Conservation (phyloP, 73 alveolate species). For the Paramecium primaurelia region DNA sequence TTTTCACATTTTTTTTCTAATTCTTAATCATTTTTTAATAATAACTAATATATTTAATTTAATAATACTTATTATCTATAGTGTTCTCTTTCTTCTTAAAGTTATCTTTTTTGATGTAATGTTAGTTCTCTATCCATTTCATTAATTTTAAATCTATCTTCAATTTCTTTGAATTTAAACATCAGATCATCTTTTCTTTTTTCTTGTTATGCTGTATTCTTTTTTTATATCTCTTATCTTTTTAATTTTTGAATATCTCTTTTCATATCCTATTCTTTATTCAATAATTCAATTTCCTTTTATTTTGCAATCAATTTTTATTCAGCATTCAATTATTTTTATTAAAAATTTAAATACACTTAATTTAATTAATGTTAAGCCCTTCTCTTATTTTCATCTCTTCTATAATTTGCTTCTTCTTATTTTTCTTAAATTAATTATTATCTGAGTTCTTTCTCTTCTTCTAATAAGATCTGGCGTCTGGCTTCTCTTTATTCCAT, state of each 20-base stretch:
- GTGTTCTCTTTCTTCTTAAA: neutral
- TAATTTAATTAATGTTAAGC: neutral
- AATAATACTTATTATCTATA: neutral
- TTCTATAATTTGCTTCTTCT: conserved; percentile 22
- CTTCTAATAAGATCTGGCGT: neutral
- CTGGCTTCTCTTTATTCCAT: neutral
- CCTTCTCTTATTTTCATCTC: conserved; percentile 17
- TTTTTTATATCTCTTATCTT: neutral
- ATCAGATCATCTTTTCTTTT: neutral
- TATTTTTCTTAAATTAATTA: neutral
- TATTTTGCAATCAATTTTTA: neutral
- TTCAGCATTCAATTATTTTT: conserved; percentile 9
- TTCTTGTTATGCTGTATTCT: neutral
- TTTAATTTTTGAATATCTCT: neutral
- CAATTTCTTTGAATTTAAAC: neutral
- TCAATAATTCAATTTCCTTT: neutral
- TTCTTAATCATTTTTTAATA: neutral
- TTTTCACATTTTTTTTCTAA: neutral
- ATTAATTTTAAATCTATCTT: conserved; percentile 3
- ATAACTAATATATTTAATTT: neutral
- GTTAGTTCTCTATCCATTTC: neutral
- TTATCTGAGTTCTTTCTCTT: neutral
- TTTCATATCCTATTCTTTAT: neutral
- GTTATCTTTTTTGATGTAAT: neutral
- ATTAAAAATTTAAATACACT: neutral